These are phyloP conservation scores for Ceratobasidium papillatum DNA, from an alignment of 1,284 basidiomycete genomes.

Conservation along the genomic window DNA sequence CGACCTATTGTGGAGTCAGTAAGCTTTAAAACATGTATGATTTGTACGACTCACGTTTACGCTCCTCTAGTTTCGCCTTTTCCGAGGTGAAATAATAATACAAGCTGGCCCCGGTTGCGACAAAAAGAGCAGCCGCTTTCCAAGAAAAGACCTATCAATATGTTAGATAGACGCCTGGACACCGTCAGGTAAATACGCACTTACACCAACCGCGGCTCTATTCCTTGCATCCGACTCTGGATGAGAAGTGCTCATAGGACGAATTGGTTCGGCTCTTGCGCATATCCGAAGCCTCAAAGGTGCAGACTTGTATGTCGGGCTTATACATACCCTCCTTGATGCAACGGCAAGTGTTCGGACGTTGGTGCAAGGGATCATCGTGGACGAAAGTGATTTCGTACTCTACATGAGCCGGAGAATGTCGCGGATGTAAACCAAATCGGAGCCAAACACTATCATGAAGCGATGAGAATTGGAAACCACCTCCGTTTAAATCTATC, in stretches of 20 bases:
- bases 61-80: constrained; percentile 80
- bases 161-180: background rate
- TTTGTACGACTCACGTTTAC: constrained; percentile 63
- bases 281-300: background rate
- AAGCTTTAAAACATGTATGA: background rate
- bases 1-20: constrained; percentile 57
- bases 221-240: constrained; percentile 50
- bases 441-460: background rate
- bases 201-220: constrained; percentile 51
- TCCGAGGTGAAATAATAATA: constrained; percentile 91
- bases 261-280: background rate
- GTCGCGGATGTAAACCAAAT: background rate
- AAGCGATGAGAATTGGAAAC: no score
- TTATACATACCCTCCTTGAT: background rate
- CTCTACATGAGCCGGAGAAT: background rate
- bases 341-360: background rate
- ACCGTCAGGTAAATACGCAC: constrained; percentile 1
- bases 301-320: background rate
- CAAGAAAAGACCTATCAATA: constrained; percentile 83
- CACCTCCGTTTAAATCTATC: no score
- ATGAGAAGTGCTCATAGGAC: constrained; percentile 12
- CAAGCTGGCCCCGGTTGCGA: constrained; percentile 81
- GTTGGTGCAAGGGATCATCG: background rate
- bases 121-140: constrained; percentile 81
- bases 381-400: background rate